Percentiles rank a stretch among this genome's conserved stretches.
phyloP scores from a whole-genome alignment of 768 basidiomycete species.

The Dioszegia aurantiaca region DNA sequence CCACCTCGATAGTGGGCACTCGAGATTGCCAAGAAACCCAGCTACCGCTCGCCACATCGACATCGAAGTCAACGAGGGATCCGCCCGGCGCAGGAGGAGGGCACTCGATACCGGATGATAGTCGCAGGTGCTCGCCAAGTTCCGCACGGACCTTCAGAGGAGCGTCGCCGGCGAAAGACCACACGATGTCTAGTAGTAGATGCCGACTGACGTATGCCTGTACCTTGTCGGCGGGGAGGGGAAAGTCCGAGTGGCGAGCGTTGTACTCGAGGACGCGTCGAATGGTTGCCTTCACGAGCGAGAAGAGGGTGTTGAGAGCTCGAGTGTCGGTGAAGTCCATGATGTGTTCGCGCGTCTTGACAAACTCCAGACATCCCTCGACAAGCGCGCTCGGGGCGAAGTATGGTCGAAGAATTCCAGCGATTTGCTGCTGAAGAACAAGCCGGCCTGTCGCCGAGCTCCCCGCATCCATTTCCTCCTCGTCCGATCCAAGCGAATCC shows the following conservation, averaged over 20 bases:
- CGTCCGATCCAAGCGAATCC: constrained; percentile 79
- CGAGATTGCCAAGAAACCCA: constrained; percentile 90
- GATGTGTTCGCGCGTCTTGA: constrained; percentile 87
- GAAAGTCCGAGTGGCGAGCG: constrained; percentile 90
- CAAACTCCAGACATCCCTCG: constrained; percentile 70
- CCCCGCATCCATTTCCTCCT: constrained; percentile 65
- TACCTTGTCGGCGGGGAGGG: constrained; percentile 73
- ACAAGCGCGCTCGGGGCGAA: constrained; percentile 81
- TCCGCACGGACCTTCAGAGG: constrained; percentile 81
- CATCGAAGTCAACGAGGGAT: constrained; percentile 93
- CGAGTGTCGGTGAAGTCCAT: constrained; percentile 96
- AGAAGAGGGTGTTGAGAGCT: constrained; percentile 92
- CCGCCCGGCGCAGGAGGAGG: constrained; percentile 67
- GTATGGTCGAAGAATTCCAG: constrained; percentile 70
- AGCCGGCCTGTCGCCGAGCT: constrained; percentile 20
- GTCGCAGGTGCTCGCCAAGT: constrained; percentile 81
- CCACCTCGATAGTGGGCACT: constrained; percentile 93
- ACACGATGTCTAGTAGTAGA: constrained; percentile 84
- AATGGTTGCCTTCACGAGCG: constrained; percentile 90
- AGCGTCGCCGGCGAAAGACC: constrained; percentile 98
- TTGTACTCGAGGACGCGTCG: constrained; percentile 95
- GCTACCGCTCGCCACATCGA: constrained; percentile 76
- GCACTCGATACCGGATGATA: constrained; percentile 83
- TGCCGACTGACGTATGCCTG: constrained; percentile 90
- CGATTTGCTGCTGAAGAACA: constrained; percentile 54